Conservation (phyloP, 805 yeast genomes). For the Saturnispora saitoi region DNA sequence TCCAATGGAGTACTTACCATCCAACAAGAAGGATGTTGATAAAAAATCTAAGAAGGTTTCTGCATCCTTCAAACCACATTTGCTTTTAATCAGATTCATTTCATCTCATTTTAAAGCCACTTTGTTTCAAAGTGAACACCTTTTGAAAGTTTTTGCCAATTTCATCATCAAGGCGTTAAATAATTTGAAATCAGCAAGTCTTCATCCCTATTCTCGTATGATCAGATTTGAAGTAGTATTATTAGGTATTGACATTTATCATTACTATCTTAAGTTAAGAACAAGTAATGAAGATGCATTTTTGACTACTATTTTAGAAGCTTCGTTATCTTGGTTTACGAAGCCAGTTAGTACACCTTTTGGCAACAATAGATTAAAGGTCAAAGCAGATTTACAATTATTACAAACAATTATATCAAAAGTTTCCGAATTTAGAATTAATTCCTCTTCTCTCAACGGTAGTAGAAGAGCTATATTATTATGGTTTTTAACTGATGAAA, state of each 20-base stretch:
- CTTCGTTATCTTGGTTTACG: slow-evolving; percentile 73
- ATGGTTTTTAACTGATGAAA: slow-evolving; percentile 68
- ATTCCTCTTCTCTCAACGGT: slow-evolving; percentile 26
- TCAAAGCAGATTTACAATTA: slow-evolving; percentile 57
- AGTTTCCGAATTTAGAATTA: slow-evolving; percentile 17
- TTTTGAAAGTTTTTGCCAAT: slow-evolving; percentile 59
- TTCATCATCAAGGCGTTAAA: slow-evolving; percentile 49
- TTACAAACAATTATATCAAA: slow-evolving; percentile 43
- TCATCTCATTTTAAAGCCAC: slow-evolving; percentile 75
- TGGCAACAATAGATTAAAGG: slow-evolving; percentile 71
- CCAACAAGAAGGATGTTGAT: slow-evolving; percentile 52
- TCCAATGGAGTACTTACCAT: slow-evolving; percentile 85
- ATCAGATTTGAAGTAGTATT: slow-evolving; percentile 65
- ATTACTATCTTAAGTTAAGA: slow-evolving; percentile 42
- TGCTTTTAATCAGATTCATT: slow-evolving; percentile 56
- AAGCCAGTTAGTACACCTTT: slow-evolving; percentile 60
- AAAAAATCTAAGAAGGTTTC: slow-evolving; percentile 43
- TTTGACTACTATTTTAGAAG: slow-evolving; percentile 48
- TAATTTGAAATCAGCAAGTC: slow-evolving; percentile 49
- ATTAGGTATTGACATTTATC: slow-evolving; percentile 58
- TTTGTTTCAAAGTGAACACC: slow-evolving; percentile 58
- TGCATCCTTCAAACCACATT: slow-evolving; percentile 53
- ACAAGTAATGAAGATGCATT: slow-evolving; percentile 39
- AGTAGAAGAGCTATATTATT: slow-evolving; percentile 47
- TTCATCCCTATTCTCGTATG: slow-evolving; percentile 75